These are phyloP conservation scores for Eleusine indica DNA, from an alignment of 176 grass and related monocot species.

Conservation along the genomic window DNA sequence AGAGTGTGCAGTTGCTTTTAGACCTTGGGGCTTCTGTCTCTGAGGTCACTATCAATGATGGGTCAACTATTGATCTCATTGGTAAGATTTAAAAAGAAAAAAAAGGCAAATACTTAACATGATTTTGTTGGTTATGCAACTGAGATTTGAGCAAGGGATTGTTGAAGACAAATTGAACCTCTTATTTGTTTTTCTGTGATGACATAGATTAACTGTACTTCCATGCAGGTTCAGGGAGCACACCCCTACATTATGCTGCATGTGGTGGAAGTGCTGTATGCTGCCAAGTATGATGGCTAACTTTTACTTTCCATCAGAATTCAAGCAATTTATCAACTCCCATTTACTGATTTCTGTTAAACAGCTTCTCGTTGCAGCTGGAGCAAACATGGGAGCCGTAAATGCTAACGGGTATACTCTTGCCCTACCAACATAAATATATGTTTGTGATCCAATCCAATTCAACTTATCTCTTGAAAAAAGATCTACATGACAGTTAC, in stretches of 20 bases:
- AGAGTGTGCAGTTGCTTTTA: conserved; percentile 83
- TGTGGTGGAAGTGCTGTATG: conserved; percentile 92
- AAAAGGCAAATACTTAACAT: neutral
- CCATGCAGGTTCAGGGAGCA: conserved; percentile 85
- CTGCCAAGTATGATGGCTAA: conserved; percentile 77
- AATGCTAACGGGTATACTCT: conserved; percentile 80
- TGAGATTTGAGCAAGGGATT: conserved; percentile 16
- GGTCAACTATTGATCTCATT: conserved; percentile 98
- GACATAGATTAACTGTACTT: conserved; percentile 27
- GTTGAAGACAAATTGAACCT: neutral
- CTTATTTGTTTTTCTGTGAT: neutral
- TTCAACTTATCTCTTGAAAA: conserved; percentile 23
- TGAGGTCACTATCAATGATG: conserved; percentile 85
- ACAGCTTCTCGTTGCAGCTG: conserved; percentile 84
- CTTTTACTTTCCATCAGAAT: conserved; percentile 31
- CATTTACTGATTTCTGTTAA: conserved; percentile 50
- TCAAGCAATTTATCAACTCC: conserved; percentile 23
- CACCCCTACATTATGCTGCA: conserved; percentile 87
- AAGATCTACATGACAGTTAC: conserved; percentile 8
- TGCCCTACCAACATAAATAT: conserved; percentile 14
- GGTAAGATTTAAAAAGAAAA: conserved; percentile 47
- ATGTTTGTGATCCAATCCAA: neutral
- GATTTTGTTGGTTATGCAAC: conserved; percentile 28
- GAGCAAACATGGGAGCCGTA: conserved; percentile 71
- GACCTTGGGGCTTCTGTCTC: conserved; percentile 89